A percentile compares a stretch with the other conserved stretches of the same genome.
phyloP scores from a whole-genome alignment of 1,284 basidiomycete genomes.

The Taiwanofungus camphoratus region DNA sequence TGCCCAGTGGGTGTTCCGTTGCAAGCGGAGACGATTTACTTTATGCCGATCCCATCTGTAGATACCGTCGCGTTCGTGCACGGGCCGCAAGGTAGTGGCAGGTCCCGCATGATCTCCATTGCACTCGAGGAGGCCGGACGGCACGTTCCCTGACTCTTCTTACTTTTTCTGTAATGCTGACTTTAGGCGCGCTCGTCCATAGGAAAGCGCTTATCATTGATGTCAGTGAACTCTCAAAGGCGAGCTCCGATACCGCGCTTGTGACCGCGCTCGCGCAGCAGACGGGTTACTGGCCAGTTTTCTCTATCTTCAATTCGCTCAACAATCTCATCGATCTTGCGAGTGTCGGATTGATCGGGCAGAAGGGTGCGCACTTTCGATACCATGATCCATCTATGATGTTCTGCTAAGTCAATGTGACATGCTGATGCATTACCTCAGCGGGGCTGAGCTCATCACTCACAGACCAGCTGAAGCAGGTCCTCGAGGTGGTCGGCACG shows the following conservation, averaged over 20 bases:
- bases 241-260: conserved; percentile 68
- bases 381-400: neutral
- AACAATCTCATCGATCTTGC: conserved; percentile 91
- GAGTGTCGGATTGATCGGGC: conserved; percentile 88
- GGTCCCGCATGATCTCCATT: conserved; percentile 63
- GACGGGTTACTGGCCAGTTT: conserved; percentile 89
- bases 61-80: conserved; percentile 77
- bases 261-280: conserved; percentile 70
- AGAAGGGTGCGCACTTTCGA: conserved; percentile 61
- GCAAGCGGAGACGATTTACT: too few relatives aligned
- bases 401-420: too few relatives aligned
- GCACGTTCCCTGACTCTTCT: conserved; percentile 29
- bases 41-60: conserved; percentile 20
- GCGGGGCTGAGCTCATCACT: conserved; percentile 84
- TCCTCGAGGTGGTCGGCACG: conserved; percentile 75
- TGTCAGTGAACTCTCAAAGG: conserved; percentile 71
- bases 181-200: conserved; percentile 1
- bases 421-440: conserved; percentile 24
- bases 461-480: conserved; percentile 81
- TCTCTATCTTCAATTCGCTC: conserved; percentile 83
- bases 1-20: conserved; percentile 59
- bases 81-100: conserved; percentile 91
- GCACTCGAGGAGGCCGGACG: conserved; percentile 58
- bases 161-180: neutral
- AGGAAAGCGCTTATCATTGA: conserved; percentile 79